Conservation (phyloP, 1,139 yeast species). For the Nakaseomyces kungkrabaensis region DNA sequence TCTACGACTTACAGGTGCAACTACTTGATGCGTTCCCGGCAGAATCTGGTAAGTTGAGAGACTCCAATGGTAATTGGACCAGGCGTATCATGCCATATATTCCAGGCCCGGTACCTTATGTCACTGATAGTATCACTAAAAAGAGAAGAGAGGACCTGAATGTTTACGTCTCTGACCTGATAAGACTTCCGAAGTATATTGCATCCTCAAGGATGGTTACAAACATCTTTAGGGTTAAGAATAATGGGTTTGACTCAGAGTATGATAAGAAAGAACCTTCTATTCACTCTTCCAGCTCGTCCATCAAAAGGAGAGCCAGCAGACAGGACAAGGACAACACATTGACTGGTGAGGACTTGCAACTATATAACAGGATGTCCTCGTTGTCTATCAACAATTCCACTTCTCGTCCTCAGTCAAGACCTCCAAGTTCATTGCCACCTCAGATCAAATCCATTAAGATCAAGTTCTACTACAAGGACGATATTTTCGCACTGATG, state of each 20-base stretch:
- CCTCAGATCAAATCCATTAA: slow-evolving; percentile 34
- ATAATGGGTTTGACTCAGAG: slow-evolving; percentile 35
- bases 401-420: slow-evolving; percentile 17
- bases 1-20: slow-evolving; percentile 84
- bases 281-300: neutral
- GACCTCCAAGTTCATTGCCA: slow-evolving; percentile 25
- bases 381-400: slow-evolving; percentile 21
- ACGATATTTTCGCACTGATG: slow-evolving; percentile 82
- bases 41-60: slow-evolving; percentile 72
- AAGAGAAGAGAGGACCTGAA: slow-evolving; percentile 80
- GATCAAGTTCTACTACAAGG: slow-evolving; percentile 78
- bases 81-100: slow-evolving; percentile 80
- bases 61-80: slow-evolving; percentile 40
- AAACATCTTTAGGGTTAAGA: slow-evolving; percentile 54
- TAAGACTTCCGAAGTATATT: slow-evolving; percentile 68
- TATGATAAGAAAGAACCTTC: slow-evolving; percentile 13
- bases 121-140: slow-evolving; percentile 78
- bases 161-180: slow-evolving; percentile 65
- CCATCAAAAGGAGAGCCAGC: neutral
- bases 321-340: slow-evolving; percentile 22
- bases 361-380: slow-evolving; percentile 22
- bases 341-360: slow-evolving; percentile 24
- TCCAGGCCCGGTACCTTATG: slow-evolving; percentile 93
- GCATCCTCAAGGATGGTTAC: slow-evolving; percentile 62
- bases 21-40: slow-evolving; percentile 77